A percentile compares a stretch with the other conserved stretches of the same genome.
phyloP scores from a whole-genome alignment of 2,329 filamentous ascomycete species.

The Cordyceps pruinosa region DNA sequence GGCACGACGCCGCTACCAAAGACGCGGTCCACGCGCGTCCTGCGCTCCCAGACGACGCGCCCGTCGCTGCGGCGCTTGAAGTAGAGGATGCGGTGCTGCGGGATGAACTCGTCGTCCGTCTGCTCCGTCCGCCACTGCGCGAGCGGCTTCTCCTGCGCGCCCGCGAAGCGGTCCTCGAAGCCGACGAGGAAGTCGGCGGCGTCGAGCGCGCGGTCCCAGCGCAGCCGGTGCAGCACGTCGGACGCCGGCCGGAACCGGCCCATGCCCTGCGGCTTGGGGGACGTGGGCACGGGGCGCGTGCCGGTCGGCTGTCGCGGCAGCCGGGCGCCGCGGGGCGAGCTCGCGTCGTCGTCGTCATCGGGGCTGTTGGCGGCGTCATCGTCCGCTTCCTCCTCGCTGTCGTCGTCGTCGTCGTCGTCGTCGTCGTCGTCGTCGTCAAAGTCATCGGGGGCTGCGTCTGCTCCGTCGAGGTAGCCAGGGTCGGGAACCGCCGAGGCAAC shows the following conservation, averaged over 20 bases:
- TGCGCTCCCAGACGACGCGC: constrained; percentile 50
- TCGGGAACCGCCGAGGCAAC: constrained; percentile 40
- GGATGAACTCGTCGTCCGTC: constrained; percentile 61
- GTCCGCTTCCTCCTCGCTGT: neutral
- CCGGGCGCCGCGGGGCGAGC: constrained; percentile 13
- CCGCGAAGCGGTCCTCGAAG: constrained; percentile 55
- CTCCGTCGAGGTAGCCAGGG: constrained; percentile 39
- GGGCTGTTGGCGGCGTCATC: too few species aligned
- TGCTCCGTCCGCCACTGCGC: constrained; percentile 54
- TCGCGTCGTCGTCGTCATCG: neutral
- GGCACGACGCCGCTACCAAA: constrained; percentile 46
- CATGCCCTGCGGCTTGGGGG: constrained; percentile 25
- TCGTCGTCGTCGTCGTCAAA: constrained; percentile 27
- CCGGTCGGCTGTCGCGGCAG: neutral
- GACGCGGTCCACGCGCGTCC: constrained; percentile 44
- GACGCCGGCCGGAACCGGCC: constrained; percentile 48
- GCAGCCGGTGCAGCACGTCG: constrained; percentile 53
- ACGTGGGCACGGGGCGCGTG: constrained; percentile 11
- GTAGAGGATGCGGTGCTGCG: constrained; percentile 56
- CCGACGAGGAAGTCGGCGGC: constrained; percentile 49
- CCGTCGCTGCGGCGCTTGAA: constrained; percentile 49
- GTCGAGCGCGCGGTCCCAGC: constrained; percentile 51
- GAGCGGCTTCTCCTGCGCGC: constrained; percentile 45
- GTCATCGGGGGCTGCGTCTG: constrained; percentile 29
- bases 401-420: constrained; percentile 11